Percentiles rank a stretch among this genome's conserved stretches.
phyloP scores from a whole-genome alignment of 2,329 filamentous ascomycete genomes.

The Metarhizium guizhouense region DNA sequence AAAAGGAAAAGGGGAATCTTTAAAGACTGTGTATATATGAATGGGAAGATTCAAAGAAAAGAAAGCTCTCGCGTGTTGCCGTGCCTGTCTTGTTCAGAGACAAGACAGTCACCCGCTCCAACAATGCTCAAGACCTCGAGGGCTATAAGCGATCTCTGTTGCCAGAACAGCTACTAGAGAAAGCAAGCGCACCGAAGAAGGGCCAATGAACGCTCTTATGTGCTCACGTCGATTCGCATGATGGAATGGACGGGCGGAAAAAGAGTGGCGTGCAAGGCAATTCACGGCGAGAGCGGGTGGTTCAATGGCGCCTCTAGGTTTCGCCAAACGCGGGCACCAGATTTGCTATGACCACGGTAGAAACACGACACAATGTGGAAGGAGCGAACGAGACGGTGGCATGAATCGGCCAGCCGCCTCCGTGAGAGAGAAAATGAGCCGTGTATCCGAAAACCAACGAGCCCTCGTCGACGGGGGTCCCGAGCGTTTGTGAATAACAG shows the following conservation, averaged over 20 bases:
- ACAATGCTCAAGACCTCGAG: background rate
- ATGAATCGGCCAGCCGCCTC: background rate
- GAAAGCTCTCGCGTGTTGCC: background rate
- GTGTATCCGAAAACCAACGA: background rate
- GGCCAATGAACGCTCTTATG: background rate
- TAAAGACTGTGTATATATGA: constrained; percentile 1
- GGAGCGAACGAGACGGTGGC: background rate
- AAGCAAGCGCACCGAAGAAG: background rate
- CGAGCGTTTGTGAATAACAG: background rate
- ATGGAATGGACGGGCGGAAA: background rate
- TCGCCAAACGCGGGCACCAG: background rate
- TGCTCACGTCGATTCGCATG: constrained; percentile 2
- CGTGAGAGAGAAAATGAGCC: background rate
- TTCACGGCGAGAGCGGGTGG: background rate
- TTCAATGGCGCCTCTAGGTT: background rate
- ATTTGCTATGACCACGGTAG: background rate
- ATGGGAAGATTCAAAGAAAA: background rate
- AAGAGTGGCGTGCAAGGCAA: background rate
- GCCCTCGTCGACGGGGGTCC: background rate
- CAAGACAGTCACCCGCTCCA: background rate
- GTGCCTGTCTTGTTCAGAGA: background rate
- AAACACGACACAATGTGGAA: background rate
- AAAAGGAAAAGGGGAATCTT: background rate
- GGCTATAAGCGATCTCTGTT: background rate
- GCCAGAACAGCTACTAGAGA: background rate